phyloP scores from a whole-genome alignment of 1,284 basidiomycete genomes.

The Exsudoporus floridanus region DNA sequence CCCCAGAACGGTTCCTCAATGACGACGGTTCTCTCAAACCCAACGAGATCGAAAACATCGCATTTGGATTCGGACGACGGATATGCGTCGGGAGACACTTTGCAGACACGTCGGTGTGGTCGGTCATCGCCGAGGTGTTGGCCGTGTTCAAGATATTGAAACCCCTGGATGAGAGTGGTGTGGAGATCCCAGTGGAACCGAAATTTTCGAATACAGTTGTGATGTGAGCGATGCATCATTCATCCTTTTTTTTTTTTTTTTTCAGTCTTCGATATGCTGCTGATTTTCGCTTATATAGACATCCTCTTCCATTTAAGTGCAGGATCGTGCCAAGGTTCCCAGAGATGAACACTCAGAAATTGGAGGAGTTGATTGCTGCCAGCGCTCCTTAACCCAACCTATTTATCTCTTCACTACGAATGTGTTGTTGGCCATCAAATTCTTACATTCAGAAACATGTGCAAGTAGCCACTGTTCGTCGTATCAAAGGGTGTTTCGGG shows the following conservation, averaged over 20 bases:
- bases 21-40: constrained; percentile 15
- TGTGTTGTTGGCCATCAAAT: no score
- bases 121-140: constrained; percentile 11
- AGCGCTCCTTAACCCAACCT: neutral
- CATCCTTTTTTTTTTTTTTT: no score
- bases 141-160: constrained; percentile 15
- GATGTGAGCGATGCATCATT: constrained; percentile 10
- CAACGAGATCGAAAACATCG: constrained; percentile 4
- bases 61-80: constrained; percentile 18
- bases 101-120: constrained; percentile 17
- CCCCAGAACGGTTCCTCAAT: constrained; percentile 15
- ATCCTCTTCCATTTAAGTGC: constrained; percentile 4
- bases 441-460: no score
- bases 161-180: constrained; percentile 14
- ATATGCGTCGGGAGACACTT: constrained; percentile 15
- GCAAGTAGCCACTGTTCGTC: no score
- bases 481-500: no score
- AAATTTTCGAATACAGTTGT: constrained; percentile 9
- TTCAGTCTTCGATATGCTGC: no score
- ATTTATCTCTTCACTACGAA: no score
- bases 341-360: neutral
- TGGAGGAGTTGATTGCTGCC: neutral
- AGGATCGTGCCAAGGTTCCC: constrained; percentile 8
- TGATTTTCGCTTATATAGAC: neutral
- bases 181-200: constrained; percentile 17